phyloP scores from a whole-genome alignment of 805 yeast genomes.

The Cyberlindnera mycetangii region DNA sequence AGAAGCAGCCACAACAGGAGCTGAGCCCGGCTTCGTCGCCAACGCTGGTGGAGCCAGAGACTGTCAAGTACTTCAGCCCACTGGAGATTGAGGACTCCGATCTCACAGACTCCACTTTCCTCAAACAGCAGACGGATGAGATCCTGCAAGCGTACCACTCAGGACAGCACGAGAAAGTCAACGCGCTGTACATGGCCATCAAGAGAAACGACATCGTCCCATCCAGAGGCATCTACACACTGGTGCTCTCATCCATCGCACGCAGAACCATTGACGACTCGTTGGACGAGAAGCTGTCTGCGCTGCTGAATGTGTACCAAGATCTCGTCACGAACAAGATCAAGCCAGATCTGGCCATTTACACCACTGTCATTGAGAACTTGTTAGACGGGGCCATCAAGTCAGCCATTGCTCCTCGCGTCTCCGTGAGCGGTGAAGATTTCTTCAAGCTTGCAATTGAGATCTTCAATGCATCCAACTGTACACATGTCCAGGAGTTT shows the following conservation, averaged over 20 bases:
- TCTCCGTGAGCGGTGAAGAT: constrained; percentile 39
- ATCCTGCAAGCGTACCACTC: constrained; percentile 28
- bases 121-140: constrained; percentile 30
- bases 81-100: constrained; percentile 18
- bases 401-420: constrained; percentile 36
- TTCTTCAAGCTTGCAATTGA: constrained; percentile 50
- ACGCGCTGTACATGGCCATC: constrained; percentile 38
- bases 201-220: constrained; percentile 46
- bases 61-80: constrained; percentile 19
- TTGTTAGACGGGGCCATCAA: constrained; percentile 48
- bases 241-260: constrained; percentile 53
- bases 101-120: constrained; percentile 29
- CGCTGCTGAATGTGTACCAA: constrained; percentile 62
- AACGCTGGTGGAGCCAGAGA: constrained; percentile 5
- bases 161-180: constrained; percentile 34
- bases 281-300: constrained; percentile 59
- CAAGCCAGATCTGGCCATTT: constrained; percentile 57
- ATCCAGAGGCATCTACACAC: constrained; percentile 47
- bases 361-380: constrained; percentile 46
- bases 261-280: constrained; percentile 49
- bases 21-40: constrained; percentile 2
- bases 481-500: constrained; percentile 42
- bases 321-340: constrained; percentile 53
- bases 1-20: neutral
- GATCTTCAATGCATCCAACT: constrained; percentile 39